Base-by-base conservation (phyloP, 140 eudicot genomes). In the Erigeron philadelphicus region DNA sequence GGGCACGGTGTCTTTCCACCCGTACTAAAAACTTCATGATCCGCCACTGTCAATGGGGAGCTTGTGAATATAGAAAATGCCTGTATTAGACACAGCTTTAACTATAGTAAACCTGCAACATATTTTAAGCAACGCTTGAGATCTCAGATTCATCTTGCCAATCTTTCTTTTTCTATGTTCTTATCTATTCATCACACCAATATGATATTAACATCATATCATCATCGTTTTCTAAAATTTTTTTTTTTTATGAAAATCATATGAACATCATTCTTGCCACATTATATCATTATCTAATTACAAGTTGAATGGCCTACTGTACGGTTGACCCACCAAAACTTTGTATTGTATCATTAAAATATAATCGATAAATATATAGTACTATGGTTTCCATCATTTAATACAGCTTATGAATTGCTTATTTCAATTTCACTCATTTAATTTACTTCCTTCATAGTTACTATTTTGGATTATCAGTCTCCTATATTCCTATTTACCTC, bases 61-160 rank as follows among this genome's bases (percentile, higher is more conserved):
- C 64, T 77, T 77, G 77, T 77, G 81, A 77, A 77, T 77, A 71
- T 77, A 56, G 66, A 48, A 71, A 72, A 16, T 48, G 16, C 21
- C 73, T 71, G 55, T 64, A 77, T 55, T 40, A 35, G 56, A 46
- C 59, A 2, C 16, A 54, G 71, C 77, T 35, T 64, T 23, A 64
- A 71, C 68, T 46, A 31, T 31, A 71, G 31, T 55, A 64, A 56
- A 64, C 48, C 16, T 46, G 7, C 68, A 38, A 38, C 45, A 57
- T 77, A 64, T 55, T 23, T 25, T 40, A 58, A 58, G 74, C 62
- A 59, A 35, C 64, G 18, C 19, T 62, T 57, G 45, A 16, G 17
- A 63, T 64, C 44, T 31, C 72, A 56, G 31, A 21, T 69, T 49
- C 49, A 76, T 50, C 50, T 61, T 52, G 61, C 19, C 62, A 60